Base-by-base conservation (phyloP, 2,329 filamentous ascomycete genomes). In the Pestalotiopsis fici region DNA sequence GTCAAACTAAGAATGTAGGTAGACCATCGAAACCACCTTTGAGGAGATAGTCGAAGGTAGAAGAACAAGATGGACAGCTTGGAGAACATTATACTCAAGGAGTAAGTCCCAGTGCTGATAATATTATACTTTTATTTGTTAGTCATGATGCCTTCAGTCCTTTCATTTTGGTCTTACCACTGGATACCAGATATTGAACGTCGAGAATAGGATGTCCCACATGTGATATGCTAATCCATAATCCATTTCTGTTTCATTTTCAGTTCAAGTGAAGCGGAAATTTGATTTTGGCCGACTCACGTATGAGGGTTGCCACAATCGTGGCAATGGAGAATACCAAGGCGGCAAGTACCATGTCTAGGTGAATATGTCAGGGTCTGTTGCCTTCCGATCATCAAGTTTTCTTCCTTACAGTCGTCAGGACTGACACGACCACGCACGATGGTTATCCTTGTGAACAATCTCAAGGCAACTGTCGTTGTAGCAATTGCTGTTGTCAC, bases 51-150 rank as follows among this genome's bases (percentile, higher is more conserved):
- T 35, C 65, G 43, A 2, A 64, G 61, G 35, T 67, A 67, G 28
- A 67, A 67, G 11, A 67, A 64, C 6, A 67, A 35, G 12, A 67
- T 64, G 3, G 65, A 67, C n/a, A 67, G 54, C 61, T 67, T 67
- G 2, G 65, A 47, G 25, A 65, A 64, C 23, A 55, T 43, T 21
- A 67, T 50, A 37, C 60, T 64, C 21, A 65, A 12, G 7, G 57
- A 39, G 25, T 66, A 66, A 11, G 59, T 62, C 13, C 65, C 60
- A 18, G 57, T 63, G 13, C 57, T 57, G 28, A 39, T 61, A 15
- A 63, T 66, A 12, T 50, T 61, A 55, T 63, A 66, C 65, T 66
- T 7, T 0, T 1, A 11, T 7, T 2, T 23, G 18, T 37, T 23
- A 43, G 59, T 9, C 9, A 18, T 23, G 6, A 12, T 4, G 23